Conservation (phyloP, 2,329 filamentous ascomycete species). For the Aspergillus neotritici region DNA sequence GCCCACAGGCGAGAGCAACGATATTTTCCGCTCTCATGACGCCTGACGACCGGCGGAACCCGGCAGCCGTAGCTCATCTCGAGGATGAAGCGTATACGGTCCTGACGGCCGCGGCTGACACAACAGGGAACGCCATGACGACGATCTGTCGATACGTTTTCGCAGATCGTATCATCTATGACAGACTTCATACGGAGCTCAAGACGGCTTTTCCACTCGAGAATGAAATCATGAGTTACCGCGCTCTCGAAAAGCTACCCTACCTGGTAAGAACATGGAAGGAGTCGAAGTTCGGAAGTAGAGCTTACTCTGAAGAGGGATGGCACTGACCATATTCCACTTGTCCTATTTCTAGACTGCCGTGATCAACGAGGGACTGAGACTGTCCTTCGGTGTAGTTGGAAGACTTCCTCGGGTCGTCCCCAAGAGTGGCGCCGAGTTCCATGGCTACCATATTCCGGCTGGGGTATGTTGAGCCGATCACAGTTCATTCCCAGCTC, state of each 20-base stretch:
- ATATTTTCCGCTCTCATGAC: constrained; percentile 18
- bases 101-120: constrained; percentile 29
- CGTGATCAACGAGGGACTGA: constrained; percentile 34
- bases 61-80: constrained; percentile 19
- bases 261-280: constrained; percentile 31
- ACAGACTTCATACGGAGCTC: constrained; percentile 24
- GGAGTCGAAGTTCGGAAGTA: no score
- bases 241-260: constrained; percentile 30
- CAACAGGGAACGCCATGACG: constrained; percentile 32
- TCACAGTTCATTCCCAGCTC: no score
- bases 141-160: constrained; percentile 27
- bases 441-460: constrained; percentile 30
- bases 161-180: constrained; percentile 22
- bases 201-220: constrained; percentile 25
- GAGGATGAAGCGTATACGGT: constrained; percentile 25
- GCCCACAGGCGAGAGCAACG: constrained; percentile 12
- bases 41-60: constrained; percentile 11
- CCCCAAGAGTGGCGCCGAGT: constrained; percentile 25
- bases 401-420: constrained; percentile 32
- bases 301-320: no score
- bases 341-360: constrained; percentile 16
- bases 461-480: no score
- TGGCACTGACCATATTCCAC: no score
- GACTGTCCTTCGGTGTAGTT: constrained; percentile 28
- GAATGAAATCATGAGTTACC: constrained; percentile 19